Base-by-base conservation (phyloP, 108 stramenopile genomes). In the Schizochytrium sp. region DNA sequence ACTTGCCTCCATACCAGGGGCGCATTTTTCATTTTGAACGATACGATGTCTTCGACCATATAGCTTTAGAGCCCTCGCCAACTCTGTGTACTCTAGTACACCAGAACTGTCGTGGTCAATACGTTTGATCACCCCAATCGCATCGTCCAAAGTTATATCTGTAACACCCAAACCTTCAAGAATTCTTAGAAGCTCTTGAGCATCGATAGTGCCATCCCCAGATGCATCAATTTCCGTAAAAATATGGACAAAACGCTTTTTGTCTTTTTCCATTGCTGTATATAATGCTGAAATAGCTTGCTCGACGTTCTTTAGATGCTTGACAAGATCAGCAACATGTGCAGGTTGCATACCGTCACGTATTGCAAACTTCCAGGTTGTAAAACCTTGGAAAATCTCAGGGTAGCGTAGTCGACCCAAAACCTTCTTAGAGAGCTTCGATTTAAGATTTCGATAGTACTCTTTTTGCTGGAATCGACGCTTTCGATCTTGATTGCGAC, bases 71-170 rank as follows among this genome's bases (percentile, higher is more conserved):
- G 76, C 76, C 28, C 76, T 10, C 5, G 53, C 47, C 50, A 83
- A 53, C 76, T 83, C 76, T 53, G 53, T n/a, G 76, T 83, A 83
- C 28, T 83, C 76, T 5, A 83, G 13, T 10, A n/a, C 5, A 10
- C 28, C 5, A 5, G 47, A 3, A 8, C 28, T 53, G 3, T 83
- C 40, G 5, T 50, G 47, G 47, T 83, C 3, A 38, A 83, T 55
- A 38, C 53, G n/a, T 5, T 40, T 47, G 55, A 83, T 55, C 1
- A 83, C 28, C 5, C 15, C 53, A 15, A 55, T 2, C 5, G 53
- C 50, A 40, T 49, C 76, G 13, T 46, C 53, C 15, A 40, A 5
- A 42, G 76, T 83, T 53, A 83, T 38, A 40, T 40, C 12, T 8
- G 5, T 10, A 47, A 83, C 40, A n/a, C 76, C 76, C 10, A 83